Conservation (phyloP, 2,329 filamentous ascomycete species). For the Clonostachys rosea region DNA sequence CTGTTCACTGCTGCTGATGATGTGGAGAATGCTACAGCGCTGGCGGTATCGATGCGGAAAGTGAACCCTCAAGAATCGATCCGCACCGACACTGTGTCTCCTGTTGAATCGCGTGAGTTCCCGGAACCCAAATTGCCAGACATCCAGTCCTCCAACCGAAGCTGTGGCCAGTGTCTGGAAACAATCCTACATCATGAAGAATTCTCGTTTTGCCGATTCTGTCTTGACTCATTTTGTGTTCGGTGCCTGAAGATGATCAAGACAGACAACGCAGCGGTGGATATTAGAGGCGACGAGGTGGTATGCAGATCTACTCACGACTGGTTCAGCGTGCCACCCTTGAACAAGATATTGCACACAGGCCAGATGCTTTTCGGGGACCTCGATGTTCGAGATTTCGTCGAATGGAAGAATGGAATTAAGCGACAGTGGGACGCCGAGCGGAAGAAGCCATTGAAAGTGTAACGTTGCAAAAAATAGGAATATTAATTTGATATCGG, state of each 20-base stretch:
- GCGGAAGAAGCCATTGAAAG: background rate
- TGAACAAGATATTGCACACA: slow-evolving; percentile 23
- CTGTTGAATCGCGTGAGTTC: slow-evolving; percentile 14
- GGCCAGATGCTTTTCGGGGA: slow-evolving; percentile 29
- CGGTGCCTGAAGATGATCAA: slow-evolving; percentile 22
- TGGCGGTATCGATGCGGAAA: slow-evolving; percentile 31
- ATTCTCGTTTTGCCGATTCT: slow-evolving; percentile 28
- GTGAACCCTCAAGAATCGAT: slow-evolving; percentile 20
- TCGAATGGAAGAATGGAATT: slow-evolving; percentile 26
- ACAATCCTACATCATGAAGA: slow-evolving; percentile 20
- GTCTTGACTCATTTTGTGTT: slow-evolving; percentile 31
- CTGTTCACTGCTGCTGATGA: slow-evolving; percentile 30
- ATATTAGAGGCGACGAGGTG: slow-evolving; percentile 13
- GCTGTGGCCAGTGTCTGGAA: slow-evolving; percentile 31
- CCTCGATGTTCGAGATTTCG: slow-evolving; percentile 21
- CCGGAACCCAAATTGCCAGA: slow-evolving; percentile 28
- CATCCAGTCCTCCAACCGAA: slow-evolving; percentile 22
- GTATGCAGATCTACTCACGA: slow-evolving; percentile 28
- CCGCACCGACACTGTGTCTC: slow-evolving; percentile 18
- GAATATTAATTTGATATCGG: no score
- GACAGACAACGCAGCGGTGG: slow-evolving; percentile 19
- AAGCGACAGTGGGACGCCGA: slow-evolving; percentile 17
- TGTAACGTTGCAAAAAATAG: background rate
- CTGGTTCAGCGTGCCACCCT: slow-evolving; percentile 30
- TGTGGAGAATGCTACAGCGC: slow-evolving; percentile 22